A percentile compares a stretch with the other conserved stretches of the same genome.
phyloP scores from a whole-genome alignment of 768 basidiomycete genomes.

The Collybia nuda region DNA sequence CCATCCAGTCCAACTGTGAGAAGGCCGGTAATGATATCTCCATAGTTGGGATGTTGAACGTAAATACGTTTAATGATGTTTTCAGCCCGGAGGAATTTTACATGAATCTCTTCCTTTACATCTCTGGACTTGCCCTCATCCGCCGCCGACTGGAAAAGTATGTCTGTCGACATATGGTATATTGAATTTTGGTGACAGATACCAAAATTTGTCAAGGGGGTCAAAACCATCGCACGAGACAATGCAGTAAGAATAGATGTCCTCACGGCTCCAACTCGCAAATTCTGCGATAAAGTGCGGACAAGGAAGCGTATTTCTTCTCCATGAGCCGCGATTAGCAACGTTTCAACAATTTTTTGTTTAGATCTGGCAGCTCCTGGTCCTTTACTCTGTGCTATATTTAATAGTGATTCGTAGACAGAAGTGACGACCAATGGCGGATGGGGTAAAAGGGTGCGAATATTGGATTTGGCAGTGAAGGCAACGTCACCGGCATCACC shows the following conservation, averaged over 20 bases:
- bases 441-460: constrained; percentile 74
- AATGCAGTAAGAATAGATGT: constrained; percentile 80
- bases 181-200: constrained; percentile 12
- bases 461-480: constrained; percentile 74
- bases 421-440: constrained; percentile 60
- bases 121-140: constrained; percentile 22
- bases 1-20: constrained; percentile 60
- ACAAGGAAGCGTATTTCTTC: constrained; percentile 88
- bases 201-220: constrained; percentile 31
- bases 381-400: constrained; percentile 69
- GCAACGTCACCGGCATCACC: constrained; percentile 92
- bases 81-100: constrained; percentile 57
- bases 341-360: constrained; percentile 73
- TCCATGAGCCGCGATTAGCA: constrained; percentile 82
- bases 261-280: constrained; percentile 87
- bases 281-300: constrained; percentile 69
- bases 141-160: constrained; percentile 18
- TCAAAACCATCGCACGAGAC: constrained; percentile 74
- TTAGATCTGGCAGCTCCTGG: constrained; percentile 75
- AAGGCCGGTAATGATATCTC: constrained; percentile 62
- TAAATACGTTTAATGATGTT: constrained; percentile 68
- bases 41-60: constrained; percentile 76
- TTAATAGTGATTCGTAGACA: constrained; percentile 68
- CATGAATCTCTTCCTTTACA: constrained; percentile 32
- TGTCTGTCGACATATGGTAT: constrained; percentile 24